Base-by-base conservation (phyloP, 352 stramenopile genomes). In the Phytophthora citricola region DNA sequence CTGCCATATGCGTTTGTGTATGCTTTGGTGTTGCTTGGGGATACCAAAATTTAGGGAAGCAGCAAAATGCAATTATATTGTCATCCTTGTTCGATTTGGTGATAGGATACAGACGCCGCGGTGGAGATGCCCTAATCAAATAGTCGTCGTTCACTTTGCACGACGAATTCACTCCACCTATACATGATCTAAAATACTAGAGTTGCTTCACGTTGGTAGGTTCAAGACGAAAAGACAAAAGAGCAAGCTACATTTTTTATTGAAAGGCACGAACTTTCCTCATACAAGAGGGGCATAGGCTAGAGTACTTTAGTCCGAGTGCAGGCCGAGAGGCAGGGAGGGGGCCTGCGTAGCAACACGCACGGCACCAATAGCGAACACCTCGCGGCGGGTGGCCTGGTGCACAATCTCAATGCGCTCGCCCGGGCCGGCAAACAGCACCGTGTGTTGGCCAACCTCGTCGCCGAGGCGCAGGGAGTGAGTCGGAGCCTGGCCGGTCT, bases 391-490 rank as follows among this genome's bases (percentile, higher is more conserved):
- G 39, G 82, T 90, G 29, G 87, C 85, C 61, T 91, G 83, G 75
- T 95, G 85, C 71, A 83, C 89, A 66, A 93, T 90, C 77, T 95
- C 84, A 59, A 93, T 91, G 60, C 87, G 85, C 61, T 95, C 84
- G 41, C 83, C 85, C 5, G 83, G 81, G 32, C 85, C 81, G 27
- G 85, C 85, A 58, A 94, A 95, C 49, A 90, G 78, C 58, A 92
- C 82, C 5, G 82, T 94, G 78, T 95, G 87, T 69, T 92, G 81
- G 31, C 87, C 87, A 44, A 95, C 81, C 63, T 94, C 87, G 54
- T 92, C 85, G 12, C 87, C 87, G 1, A 95, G 75, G 49, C 87
- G 87, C 62, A 94, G 66, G 26, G 84, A 92, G 70, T 91, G 77
- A 17, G 78, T 87, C 24, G 76, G 68, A 4, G 83, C 81, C n/a